These are phyloP conservation scores for Arabidopsis hybrid DNA, from an alignment of 441 rosid species.

Conservation along the genomic window DNA sequence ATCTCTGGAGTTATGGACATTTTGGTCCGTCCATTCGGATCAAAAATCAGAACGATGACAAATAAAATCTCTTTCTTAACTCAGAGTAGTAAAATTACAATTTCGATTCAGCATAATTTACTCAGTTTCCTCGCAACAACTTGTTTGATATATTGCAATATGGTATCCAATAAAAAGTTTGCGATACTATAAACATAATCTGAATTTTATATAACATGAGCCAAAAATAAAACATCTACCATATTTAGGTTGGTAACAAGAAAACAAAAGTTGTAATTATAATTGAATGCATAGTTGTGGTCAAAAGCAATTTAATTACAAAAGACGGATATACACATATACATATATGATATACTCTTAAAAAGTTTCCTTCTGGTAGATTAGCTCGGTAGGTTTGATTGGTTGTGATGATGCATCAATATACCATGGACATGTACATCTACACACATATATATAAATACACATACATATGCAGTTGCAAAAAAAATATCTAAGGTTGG, in stretches of 20 bases:
- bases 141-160: background rate
- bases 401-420: slow-evolving; percentile 24
- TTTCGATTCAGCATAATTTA: background rate
- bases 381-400: slow-evolving; percentile 26
- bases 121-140: background rate
- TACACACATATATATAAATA: background rate
- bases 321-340: background rate
- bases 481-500: slow-evolving; percentile 33
- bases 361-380: background rate
- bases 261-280: background rate
- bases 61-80: background rate
- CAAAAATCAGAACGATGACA: background rate
- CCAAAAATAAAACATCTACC: slow-evolving; percentile 14
- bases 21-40: slow-evolving; percentile 24
- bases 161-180: background rate
- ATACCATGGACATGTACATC: slow-evolving; percentile 17
- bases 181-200: background rate
- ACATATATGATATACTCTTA: slow-evolving; percentile 4
- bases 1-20: slow-evolving; percentile 14
- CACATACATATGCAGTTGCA: background rate
- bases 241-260: slow-evolving; percentile 11
- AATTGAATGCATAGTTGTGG: slow-evolving; percentile 5
- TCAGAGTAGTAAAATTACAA: background rate
- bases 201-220: background rate
- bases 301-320: background rate